Conservation (phyloP, 208 protist species). For the Leishmania gerbilli region DNA sequence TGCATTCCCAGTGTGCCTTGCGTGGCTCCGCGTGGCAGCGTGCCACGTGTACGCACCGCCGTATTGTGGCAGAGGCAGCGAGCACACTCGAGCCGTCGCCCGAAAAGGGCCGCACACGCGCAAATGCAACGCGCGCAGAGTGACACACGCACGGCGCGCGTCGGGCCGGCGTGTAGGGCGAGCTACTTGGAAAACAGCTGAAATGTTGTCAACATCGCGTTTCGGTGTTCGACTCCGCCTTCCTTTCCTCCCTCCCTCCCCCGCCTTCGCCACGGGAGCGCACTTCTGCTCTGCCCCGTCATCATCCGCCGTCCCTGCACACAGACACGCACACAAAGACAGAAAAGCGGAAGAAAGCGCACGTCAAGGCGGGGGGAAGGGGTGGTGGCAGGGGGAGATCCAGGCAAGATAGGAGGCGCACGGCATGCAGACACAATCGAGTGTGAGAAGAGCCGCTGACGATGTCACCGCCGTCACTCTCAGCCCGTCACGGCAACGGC, state of each 20-base stretch:
- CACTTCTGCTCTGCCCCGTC: neutral
- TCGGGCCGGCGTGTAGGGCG: no score
- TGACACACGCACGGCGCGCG: neutral
- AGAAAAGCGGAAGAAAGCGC: neutral
- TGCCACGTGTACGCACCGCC: neutral
- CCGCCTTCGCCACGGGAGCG: neutral
- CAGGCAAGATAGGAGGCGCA: neutral
- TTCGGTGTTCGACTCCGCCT: neutral
- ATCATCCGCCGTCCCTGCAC: neutral
- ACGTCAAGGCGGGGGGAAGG: neutral
- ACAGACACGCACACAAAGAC: neutral
- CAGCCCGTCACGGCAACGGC: neutral
- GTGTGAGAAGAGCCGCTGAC: neutral
- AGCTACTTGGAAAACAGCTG: neutral
- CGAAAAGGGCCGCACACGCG: neutral
- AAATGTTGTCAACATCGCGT: neutral
- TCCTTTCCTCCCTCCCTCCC: neutral
- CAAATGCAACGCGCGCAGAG: neutral
- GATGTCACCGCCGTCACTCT: neutral
- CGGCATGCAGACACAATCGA: neutral
- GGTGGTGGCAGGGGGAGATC: neutral
- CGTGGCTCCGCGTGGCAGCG: neutral
- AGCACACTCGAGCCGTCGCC: neutral
- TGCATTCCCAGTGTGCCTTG: neutral
- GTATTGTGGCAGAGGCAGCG: neutral